Percentiles rank a stretch among this genome's conserved stretches.
phyloP scores from a whole-genome alignment of 192 early-diverging fungal genomes.

The Spinellus fusiger region DNA sequence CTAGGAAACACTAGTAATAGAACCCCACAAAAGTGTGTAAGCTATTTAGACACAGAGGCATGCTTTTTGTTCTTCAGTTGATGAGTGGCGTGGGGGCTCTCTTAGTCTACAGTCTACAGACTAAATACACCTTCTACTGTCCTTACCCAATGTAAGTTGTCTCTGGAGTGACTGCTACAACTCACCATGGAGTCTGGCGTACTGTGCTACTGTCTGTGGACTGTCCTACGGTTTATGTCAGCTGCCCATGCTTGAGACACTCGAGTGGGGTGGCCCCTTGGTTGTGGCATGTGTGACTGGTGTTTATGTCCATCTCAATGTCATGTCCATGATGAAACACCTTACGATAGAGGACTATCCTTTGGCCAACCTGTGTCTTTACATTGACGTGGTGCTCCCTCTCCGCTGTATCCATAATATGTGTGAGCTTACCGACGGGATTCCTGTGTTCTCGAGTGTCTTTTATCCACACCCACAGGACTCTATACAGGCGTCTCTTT shows the following conservation, averaged over 20 bases:
- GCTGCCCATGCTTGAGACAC: not conserved
- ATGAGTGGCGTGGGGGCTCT: not conserved
- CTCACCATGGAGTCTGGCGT: not conserved
- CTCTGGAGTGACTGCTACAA: not conserved
- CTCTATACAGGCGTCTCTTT: too few species aligned
- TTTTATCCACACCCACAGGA: conserved; percentile 6
- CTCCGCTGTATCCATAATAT: conserved; percentile 25
- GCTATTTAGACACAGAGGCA: conserved; percentile 1
- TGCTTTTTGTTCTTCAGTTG: conserved; percentile 1
- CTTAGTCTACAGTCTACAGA: conserved; percentile 6
- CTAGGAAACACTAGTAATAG: not conserved
- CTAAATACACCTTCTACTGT: not conserved
- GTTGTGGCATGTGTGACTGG: conserved; percentile 11
- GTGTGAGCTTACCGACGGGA: conserved; percentile 21
- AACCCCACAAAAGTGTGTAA: conserved; percentile 1
- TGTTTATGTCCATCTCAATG: conserved; percentile 16
- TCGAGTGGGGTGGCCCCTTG: conserved; percentile 7
- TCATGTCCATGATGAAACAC: conserved; percentile 13
- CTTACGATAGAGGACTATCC: conserved; percentile 21
- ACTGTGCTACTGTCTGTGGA: not conserved
- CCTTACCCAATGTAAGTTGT: conserved; percentile 8
- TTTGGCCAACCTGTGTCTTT: conserved; percentile 18
- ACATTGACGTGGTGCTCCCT: conserved; percentile 22
- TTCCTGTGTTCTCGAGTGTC: conserved; percentile 2
- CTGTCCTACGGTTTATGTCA: not conserved